These are phyloP conservation scores for Pseudonitzschia pungens DNA, from an alignment of 108 stramenopile species.

Conservation along the genomic window DNA sequence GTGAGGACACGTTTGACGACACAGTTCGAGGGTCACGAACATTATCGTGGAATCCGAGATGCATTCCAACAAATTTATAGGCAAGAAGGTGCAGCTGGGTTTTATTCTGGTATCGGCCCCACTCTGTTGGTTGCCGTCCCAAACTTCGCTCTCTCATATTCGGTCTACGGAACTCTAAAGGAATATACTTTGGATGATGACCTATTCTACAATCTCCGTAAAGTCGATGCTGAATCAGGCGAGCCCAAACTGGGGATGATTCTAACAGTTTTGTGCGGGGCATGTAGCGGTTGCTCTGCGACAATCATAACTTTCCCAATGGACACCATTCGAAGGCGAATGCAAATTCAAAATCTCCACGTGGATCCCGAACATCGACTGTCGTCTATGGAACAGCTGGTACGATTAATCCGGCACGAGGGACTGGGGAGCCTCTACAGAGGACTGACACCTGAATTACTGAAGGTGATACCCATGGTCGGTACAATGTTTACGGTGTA, in stretches of 20 bases:
- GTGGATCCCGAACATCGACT: constrained; percentile 57
- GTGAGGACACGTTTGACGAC: constrained; percentile 90
- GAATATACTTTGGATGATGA: constrained; percentile 85
- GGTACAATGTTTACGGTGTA: constrained; percentile 91
- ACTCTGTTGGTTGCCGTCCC: constrained; percentile 92
- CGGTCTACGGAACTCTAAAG: constrained; percentile 89
- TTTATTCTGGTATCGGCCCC: constrained; percentile 88
- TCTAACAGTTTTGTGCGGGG: constrained; percentile 81
- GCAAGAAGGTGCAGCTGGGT: constrained; percentile 75
- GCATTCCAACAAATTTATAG: constrained; percentile 80
- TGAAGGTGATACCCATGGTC: constrained; percentile 96
- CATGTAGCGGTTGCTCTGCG: constrained; percentile 71
- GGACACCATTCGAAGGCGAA: constrained; percentile 86
- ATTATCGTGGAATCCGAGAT: constrained; percentile 85
- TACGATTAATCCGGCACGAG: constrained; percentile 55
- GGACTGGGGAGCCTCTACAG: constrained; percentile 85
- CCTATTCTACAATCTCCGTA: constrained; percentile 84
- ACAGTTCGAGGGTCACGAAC: constrained; percentile 78
- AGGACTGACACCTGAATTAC: constrained; percentile 86
- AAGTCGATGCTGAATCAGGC: constrained; percentile 78
- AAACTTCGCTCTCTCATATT: constrained; percentile 88
- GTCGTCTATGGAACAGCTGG: constrained; percentile 58
- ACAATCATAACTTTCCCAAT: constrained; percentile 87
- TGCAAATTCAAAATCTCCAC: constrained; percentile 92
- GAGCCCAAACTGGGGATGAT: constrained; percentile 72